These are phyloP conservation scores for Lentinus polychrous DNA, from an alignment of 1,284 basidiomycete genomes.

Conservation along the genomic window DNA sequence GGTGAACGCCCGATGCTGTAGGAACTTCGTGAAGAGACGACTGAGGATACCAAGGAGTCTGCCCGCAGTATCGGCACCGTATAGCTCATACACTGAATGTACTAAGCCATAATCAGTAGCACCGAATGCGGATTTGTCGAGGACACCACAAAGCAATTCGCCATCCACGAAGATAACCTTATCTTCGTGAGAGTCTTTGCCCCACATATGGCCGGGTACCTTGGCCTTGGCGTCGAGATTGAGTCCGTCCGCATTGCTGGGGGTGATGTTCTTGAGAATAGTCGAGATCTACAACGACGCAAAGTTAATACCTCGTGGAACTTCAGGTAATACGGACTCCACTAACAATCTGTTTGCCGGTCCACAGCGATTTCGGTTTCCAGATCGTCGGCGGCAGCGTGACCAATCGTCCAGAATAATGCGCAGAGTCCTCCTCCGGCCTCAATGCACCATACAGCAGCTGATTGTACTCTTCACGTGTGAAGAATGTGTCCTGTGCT, in stretches of 20 bases:
- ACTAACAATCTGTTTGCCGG: constrained; percentile 94
- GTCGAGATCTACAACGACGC: constrained; percentile 74
- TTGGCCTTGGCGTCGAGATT: constrained; percentile 87
- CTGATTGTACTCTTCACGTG: constrained; percentile 95
- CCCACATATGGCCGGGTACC: constrained; percentile 83
- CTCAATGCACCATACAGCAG: constrained; percentile 92
- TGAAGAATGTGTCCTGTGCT: constrained; percentile 91
- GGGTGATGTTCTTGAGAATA: constrained; percentile 88
- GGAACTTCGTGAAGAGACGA: constrained; percentile 93
- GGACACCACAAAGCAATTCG: constrained; percentile 85
- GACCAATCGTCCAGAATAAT: constrained; percentile 60
- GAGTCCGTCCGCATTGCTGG: constrained; percentile 74
- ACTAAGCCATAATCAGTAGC: constrained; percentile 95
- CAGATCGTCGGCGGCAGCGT: constrained; percentile 90
- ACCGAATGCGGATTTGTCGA: constrained; percentile 98
- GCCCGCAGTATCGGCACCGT: constrained; percentile 87
- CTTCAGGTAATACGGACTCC: constrained; percentile 7
- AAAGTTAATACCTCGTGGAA: constrained; percentile 3
- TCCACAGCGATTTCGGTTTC: constrained; percentile 91
- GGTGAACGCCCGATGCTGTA: constrained; percentile 96
- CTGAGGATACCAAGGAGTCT: constrained; percentile 90
- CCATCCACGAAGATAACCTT: constrained; percentile 90
- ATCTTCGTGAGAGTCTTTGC: constrained; percentile 72
- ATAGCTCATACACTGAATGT: constrained; percentile 98
- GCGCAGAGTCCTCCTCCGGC: constrained; percentile 73